A percentile compares a stretch with the other conserved stretches of the same genome.
Conservation (phyloP, 2,329 filamentous ascomycete species). For the Herpotrichia juniperi region DNA sequence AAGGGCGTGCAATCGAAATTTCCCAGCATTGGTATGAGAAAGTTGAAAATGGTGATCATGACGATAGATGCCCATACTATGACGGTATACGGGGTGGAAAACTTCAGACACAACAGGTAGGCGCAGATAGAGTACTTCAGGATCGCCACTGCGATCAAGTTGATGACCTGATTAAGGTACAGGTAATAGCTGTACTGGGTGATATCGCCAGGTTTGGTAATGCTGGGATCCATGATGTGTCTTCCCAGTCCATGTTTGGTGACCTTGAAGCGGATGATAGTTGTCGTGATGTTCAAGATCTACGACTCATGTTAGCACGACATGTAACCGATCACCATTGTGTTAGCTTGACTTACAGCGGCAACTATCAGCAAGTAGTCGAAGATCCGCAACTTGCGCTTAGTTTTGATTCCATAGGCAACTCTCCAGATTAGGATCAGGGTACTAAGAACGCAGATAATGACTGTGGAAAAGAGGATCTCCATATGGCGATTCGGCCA, state of each 20-base stretch:
- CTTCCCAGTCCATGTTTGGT: constrained; percentile 23
- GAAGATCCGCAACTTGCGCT: constrained; percentile 27
- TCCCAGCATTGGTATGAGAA: constrained; percentile 24
- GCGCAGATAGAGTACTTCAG: constrained; percentile 36
- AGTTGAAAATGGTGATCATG: constrained; percentile 31
- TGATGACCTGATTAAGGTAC: constrained; percentile 28
- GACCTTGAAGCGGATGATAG: constrained; percentile 21
- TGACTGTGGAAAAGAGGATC: constrained; percentile 21
- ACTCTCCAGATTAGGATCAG: constrained; percentile 27
- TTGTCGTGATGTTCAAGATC: constrained; percentile 22
- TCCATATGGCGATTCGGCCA: constrained; percentile 20
- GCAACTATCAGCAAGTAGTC: constrained; percentile 30
- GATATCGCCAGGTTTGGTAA: constrained; percentile 21
- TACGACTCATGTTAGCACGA: constrained; percentile 8
- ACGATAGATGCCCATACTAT: constrained; percentile 30
- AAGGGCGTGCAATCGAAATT: constrained; percentile 29
- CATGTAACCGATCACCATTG: background rate
- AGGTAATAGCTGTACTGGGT: constrained; percentile 26
- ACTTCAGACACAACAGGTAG: constrained; percentile 31
- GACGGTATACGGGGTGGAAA: constrained; percentile 24
- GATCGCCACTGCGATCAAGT: constrained; percentile 29
- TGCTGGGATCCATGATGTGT: constrained; percentile 27
- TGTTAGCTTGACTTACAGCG: constrained; percentile 14
- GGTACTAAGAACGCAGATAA: constrained; percentile 16
- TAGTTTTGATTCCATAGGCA: constrained; percentile 20